A percentile compares a stretch with the other conserved stretches of the same genome.
Conservation (phyloP, 2,329 filamentous ascomycete genomes). For the Colletotrichum eleusines region DNA sequence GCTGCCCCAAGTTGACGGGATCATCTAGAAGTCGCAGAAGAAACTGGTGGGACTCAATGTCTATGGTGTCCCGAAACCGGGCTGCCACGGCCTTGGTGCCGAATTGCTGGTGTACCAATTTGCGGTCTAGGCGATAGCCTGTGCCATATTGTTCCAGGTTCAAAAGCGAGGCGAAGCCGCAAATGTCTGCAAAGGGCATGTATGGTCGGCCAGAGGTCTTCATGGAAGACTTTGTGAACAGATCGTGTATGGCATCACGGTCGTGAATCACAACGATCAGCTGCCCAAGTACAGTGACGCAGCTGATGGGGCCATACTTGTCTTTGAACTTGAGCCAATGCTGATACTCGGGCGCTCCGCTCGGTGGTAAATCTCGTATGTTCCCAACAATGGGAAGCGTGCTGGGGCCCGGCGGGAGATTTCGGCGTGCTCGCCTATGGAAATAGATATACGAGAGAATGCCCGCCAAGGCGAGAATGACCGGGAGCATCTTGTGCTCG, state of each 20-base stretch:
- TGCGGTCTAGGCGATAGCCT: constrained; percentile 56
- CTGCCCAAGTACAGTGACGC: constrained; percentile 53
- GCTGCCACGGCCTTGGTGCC: constrained; percentile 55
- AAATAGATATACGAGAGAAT: not conserved
- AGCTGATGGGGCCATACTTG: constrained; percentile 47
- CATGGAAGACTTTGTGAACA: constrained; percentile 52
- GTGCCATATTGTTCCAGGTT: constrained; percentile 51
- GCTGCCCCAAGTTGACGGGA: constrained; percentile 53
- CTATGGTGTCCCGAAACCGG: constrained; percentile 56
- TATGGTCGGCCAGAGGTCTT: constrained; percentile 51
- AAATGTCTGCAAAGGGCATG: constrained; percentile 53
- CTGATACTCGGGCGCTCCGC: constrained; percentile 47
- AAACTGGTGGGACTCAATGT: constrained; percentile 57
- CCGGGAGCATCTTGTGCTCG: not conserved
- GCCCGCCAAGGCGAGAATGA: not conserved
- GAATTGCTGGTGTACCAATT: constrained; percentile 56
- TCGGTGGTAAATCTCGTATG: constrained; percentile 56
- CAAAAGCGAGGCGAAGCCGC: constrained; percentile 52
- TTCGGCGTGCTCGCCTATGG: not conserved
- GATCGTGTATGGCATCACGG: constrained; percentile 49
- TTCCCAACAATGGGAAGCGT: constrained; percentile 60
- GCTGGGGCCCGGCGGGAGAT: constrained; percentile 46
- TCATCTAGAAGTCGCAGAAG: constrained; percentile 55
- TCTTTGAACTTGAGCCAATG: constrained; percentile 54
- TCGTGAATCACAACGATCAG: constrained; percentile 58